Evolutionary conservation across 148 eudicot species (phyloP).

Genomic region (Vaccinium macrocarpon): DNA sequence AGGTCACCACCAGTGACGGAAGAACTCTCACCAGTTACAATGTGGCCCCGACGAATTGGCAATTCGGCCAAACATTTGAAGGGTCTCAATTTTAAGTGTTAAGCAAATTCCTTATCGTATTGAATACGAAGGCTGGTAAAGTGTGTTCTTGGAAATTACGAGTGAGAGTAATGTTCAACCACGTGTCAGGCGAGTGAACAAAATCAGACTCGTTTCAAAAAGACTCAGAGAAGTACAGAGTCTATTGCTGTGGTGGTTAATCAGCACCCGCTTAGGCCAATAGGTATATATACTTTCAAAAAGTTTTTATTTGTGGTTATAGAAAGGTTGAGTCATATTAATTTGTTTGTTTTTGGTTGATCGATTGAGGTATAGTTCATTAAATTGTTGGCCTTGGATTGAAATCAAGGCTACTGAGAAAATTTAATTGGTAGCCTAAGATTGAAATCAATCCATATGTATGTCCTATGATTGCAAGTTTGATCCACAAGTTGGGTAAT

Average conservation of each 20-base stretch:
- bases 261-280: slow-evolving; percentile 40
- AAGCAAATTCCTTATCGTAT: not conserved
- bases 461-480: not conserved
- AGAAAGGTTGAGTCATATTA: not conserved
- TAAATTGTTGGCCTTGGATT: not conserved
- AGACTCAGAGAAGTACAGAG: slow-evolving; percentile 7
- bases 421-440: not conserved
- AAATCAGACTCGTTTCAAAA: not conserved
- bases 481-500: not conserved
- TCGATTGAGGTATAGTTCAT: not conserved
- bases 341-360: too few relatives aligned
- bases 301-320: not conserved
- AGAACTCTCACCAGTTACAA: slow-evolving; percentile 29
- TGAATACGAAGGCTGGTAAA: not conserved
- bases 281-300: not conserved
- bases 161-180: not conserved
- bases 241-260: slow-evolving; percentile 37
- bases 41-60: slow-evolving; percentile 33
- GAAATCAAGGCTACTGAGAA: not conserved
- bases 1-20: slow-evolving; percentile 34
- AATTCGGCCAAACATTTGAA: slow-evolving; percentile 34
- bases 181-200: not conserved
- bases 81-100: slow-evolving; percentile 27
- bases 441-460: not conserved
- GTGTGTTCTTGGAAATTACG: not conserved